Conservation (phyloP, 2,329 filamentous ascomycete genomes). For the Albifimbria verrucaria region DNA sequence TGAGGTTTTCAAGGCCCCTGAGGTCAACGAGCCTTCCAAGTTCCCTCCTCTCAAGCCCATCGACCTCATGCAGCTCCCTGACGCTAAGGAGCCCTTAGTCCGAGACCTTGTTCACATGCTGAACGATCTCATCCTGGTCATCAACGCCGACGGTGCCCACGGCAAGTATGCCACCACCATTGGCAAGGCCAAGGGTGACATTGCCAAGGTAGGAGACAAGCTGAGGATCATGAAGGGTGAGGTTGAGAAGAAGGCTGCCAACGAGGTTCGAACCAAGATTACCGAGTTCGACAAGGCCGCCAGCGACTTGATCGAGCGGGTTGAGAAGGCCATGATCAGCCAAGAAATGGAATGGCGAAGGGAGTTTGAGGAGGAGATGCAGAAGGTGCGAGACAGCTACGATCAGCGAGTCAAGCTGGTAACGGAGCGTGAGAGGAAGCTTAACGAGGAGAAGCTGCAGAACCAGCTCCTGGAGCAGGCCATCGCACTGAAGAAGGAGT, state of each 20-base stretch:
- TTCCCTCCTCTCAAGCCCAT: constrained; percentile 66
- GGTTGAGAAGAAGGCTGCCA: constrained; percentile 67
- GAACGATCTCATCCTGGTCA: constrained; percentile 91
- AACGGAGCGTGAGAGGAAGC: constrained; percentile 72
- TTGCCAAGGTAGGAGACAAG: constrained; percentile 73
- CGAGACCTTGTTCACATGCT: constrained; percentile 93
- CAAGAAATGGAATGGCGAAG: constrained; percentile 82
- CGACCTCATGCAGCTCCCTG: constrained; percentile 70
- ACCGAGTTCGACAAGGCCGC: constrained; percentile 84
- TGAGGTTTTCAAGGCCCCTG: constrained; percentile 48
- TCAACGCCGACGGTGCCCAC: constrained; percentile 81
- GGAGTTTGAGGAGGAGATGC: constrained; percentile 84
- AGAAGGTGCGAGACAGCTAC: constrained; percentile 73
- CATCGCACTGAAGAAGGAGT: constrained; percentile 81
- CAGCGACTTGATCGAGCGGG: constrained; percentile 80
- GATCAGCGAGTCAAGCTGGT: constrained; percentile 76
- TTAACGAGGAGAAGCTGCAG: constrained; percentile 77
- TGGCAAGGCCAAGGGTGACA: constrained; percentile 78
- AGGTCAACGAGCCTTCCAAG: constrained; percentile 63
- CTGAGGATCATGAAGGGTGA: constrained; percentile 71
- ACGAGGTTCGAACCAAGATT: constrained; percentile 68
- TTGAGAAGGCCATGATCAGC: constrained; percentile 76
- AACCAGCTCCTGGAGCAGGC: constrained; percentile 91
- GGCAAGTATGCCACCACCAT: constrained; percentile 76
- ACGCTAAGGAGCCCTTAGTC: constrained; percentile 81